Evolutionary conservation across 148 eudicot species (phyloP).

Genomic region (Spergularia bocconei): DNA sequence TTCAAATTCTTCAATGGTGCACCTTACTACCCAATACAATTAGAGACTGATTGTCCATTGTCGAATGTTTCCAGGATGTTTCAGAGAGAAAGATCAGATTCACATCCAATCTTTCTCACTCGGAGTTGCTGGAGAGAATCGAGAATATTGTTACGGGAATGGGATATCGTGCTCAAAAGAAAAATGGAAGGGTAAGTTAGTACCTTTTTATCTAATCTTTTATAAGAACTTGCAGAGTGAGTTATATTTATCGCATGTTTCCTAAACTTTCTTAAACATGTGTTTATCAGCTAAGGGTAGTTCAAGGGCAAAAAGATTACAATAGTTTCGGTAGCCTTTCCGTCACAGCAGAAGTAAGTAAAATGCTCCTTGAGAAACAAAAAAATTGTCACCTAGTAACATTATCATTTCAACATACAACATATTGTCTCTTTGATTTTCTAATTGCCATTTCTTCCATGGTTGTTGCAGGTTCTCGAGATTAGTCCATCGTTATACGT

Average conservation of each 20-base stretch:
- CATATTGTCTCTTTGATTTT: no score
- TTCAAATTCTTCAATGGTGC: background rate
- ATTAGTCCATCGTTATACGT: constrained; percentile 74
- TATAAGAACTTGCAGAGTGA: background rate
- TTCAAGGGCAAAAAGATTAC: constrained; percentile 55
- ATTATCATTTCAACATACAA: no score
- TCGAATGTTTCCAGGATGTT: constrained; percentile 46
- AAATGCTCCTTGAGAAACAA: background rate
- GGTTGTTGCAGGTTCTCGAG: constrained; percentile 70
- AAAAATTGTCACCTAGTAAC: no score
- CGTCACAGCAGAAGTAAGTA: constrained; percentile 81
- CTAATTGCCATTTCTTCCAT: background rate
- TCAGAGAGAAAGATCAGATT: constrained; percentile 87
- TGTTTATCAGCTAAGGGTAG: constrained; percentile 60
- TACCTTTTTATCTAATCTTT: background rate
- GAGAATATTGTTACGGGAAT: constrained; percentile 62
- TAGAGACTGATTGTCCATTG: background rate
- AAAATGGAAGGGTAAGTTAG: constrained; percentile 69
- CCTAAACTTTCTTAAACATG: constrained; percentile 10
- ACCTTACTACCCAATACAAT: background rate
- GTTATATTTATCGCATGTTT: background rate
- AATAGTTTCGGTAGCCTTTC: constrained; percentile 59
- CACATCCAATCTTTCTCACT: constrained; percentile 67
- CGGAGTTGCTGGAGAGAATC: constrained; percentile 70
- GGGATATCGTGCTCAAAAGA: constrained; percentile 81